Evolutionary conservation across 2,329 filamentous ascomycete species (phyloP), one percentile per base, ranked within the genome.

Genomic region (Ceratocystis alfenasii): DNA sequence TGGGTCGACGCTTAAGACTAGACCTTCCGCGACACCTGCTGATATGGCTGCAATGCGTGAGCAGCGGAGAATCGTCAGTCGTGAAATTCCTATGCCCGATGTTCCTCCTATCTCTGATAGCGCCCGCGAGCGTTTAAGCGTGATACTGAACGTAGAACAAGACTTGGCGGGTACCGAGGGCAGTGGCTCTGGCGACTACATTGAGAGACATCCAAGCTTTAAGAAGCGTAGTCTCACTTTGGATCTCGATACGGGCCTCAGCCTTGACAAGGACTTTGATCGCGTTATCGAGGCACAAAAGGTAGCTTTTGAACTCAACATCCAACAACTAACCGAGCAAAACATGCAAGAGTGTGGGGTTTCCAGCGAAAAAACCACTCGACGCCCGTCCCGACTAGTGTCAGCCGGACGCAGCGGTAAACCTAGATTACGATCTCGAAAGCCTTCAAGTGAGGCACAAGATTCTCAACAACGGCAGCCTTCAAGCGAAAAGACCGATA

Each of bases 241-340:
- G 70, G 85, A 89, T 72, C 86, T 91, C 69, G 90, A 93, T 72
- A 81, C 94, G 65, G 89, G 89, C 68, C 86, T 95, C 69, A 93
- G 90, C 69, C 83, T 97, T 59, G 90, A 95, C 72, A 84, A 89
- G 72, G 94, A 96, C 74, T 96, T 97, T 76, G 91, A 97, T 72
- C 85, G 93, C 68, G 89, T 97, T 66, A 95, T 97, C 72, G 91
- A 96, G 78, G 83, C 87, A 74, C 92, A 96, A 88, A 97, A 97
- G 91, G 92, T 96, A 82, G 79, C 80, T 78, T 83, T 81, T 71
- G 70, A 74, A 71, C 72, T 72, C 67, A 63, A 30, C 36, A 17
- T 46, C 41, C 63, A 41, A 10, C 63, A 60, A 60, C 45, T 22
- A 22, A 41, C 36, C 22, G 8, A 36, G 36, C 53, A 44, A 33